Evolutionary conservation across 768 basidiomycete genomes (phyloP), one percentile per base, ranked within the genome.

Genomic region (Mycena rebaudengoi): DNA sequence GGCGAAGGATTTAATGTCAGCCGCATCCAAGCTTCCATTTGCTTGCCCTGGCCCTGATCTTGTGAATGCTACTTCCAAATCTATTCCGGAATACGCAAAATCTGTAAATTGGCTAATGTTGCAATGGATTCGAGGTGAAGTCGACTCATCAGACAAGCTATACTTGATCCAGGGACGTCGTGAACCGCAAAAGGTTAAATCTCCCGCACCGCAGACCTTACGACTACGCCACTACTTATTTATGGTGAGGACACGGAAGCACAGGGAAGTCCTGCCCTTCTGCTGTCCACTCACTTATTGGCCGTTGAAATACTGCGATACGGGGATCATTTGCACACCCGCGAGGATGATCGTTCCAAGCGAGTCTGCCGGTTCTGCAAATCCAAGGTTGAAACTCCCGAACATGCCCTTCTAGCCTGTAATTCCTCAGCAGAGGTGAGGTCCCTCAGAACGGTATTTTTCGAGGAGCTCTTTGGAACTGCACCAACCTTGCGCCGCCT

Each of bases 291-390:
- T 5, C 55, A 64, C 33, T 45, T 46, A 7, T 25, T 64, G 13
- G 62, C 62, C 40, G 48, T 64, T 4, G 56, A 64, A 33, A 18
- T 50, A 4, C 21, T 64, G 46, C n/a, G 62, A n/a, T 64, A 51
- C 37, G 29, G 23, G 16, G 57, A 64, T 30, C 63, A 64, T 37
- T 25, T 26, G 39, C 56, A 43, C 20, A 1, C 40, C 23, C n/a
- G 51, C 29, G 50, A 52, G 18, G 39, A 49, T 21, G 41, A 43
- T 32, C 52, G 28, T 21, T 55, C 53, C 18, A 43, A 18, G 21
- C 44, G 61, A 4, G 39, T 62, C 12, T 62, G 53, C 29, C 25
- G 62, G 41, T 45, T 63, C 46, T 62, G 61, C 44, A 45, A 44
- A 43, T 12, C 7, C 10, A 44, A 58, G 11, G 53, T 63, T 30